Percentiles rank a stretch among this genome's conserved stretches.
phyloP scores from a whole-genome alignment of 495 filamentous ascomycete species.

The Corynascus novoguineensis region DNA sequence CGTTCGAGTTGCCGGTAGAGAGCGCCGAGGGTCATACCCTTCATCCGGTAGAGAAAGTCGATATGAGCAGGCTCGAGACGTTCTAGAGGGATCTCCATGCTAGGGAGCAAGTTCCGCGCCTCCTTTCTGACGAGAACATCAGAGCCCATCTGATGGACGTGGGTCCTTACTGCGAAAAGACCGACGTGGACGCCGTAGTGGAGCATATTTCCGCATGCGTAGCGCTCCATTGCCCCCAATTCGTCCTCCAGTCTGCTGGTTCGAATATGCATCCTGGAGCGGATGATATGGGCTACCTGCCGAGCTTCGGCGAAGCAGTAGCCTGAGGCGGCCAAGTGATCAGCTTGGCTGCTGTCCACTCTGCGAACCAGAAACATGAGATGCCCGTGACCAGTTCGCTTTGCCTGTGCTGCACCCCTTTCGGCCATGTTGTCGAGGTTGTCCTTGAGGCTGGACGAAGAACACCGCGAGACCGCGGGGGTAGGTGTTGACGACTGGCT shows the following conservation, averaged over 20 bases:
- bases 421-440: constrained; percentile 21
- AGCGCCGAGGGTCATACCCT: constrained; percentile 51
- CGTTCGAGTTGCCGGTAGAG: constrained; percentile 46
- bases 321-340: constrained; percentile 62
- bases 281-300: constrained; percentile 62
- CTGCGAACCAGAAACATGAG: constrained; percentile 75
- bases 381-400: constrained; percentile 56
- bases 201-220: constrained; percentile 48
- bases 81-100: constrained; percentile 51
- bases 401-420: constrained; percentile 29
- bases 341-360: constrained; percentile 47
- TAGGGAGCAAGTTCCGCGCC: constrained; percentile 62
- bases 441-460: not conserved
- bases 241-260: constrained; percentile 47
- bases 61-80: constrained; percentile 55
- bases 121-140: constrained; percentile 67
- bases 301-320: constrained; percentile 67
- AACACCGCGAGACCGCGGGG: not conserved
- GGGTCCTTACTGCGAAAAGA: constrained; percentile 67
- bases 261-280: constrained; percentile 65
- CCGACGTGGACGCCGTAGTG: constrained; percentile 68
- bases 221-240: constrained; percentile 57
- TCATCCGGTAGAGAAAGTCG: constrained; percentile 51
- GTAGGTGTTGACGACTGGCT: constrained; percentile 2
- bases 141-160: constrained; percentile 57